Evolutionary conservation across 371 early-diverging fungal genomes (phyloP), one percentile per base, ranked within the genome.

Genomic region (Haplosporangium sp.): DNA sequence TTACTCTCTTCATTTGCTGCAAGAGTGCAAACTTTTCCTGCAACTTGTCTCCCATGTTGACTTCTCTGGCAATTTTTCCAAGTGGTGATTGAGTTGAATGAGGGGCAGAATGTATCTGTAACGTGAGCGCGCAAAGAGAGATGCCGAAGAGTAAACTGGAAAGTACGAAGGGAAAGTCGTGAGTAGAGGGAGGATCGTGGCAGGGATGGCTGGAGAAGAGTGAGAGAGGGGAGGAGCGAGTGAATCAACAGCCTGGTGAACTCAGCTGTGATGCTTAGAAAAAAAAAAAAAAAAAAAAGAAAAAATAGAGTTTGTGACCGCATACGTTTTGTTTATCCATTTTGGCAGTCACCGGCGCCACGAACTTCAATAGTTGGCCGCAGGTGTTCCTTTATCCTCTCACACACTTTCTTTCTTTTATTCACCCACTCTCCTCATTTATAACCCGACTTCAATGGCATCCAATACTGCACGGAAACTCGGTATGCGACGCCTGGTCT

Each of bases 1-100:
- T 36, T 66, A 75, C 76, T 59, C 67, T 69, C 63, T 69, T 69
- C 76, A 75, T 75, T 37, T 75, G 76, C 76, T 75, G 76, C 40
- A 75, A 65, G n/a, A 75, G 65, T 11, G 76, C 76, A 69, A 75
- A 75, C 63, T 75, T 75, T 66, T 75, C 76, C 50, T 75, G 76
- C 50, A 75, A 46, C 55, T 69, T 75, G 45, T 69, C 76, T 23
- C 62, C 70, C 76, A 75, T 74, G 20, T 29, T 38, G 58, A 51
- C 16, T 50, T 23, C 14, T 51, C 1, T 59, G 50, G 42, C n/a
- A n/a, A n/a, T n/a, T n/a, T n/a, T n/a, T n/a, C n/a, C n/a, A 13
- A 47, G 29, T 37, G 4, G 47, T 48, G 37, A 20, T 37, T 60
- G 60, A 54, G 54, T 36, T 21, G n/a, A 50, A 16, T 20, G 50